Evolutionary conservation across 208 protist genomes (phyloP).

Genomic region (Wallacemonas sp.): DNA sequence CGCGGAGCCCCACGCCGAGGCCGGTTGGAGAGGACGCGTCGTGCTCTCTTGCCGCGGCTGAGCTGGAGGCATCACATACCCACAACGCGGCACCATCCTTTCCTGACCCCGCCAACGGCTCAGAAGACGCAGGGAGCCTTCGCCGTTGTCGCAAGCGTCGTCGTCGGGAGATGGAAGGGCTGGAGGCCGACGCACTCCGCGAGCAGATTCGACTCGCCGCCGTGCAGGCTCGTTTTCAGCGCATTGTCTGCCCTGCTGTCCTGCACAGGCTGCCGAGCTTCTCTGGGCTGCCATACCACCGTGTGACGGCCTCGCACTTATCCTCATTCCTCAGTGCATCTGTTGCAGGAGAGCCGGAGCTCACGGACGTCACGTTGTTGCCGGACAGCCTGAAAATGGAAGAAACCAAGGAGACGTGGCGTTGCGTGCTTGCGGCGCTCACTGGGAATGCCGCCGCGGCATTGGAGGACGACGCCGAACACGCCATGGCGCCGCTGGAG

Average conservation of each 20-base stretch:
- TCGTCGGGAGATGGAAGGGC: background rate
- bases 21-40: too few species aligned
- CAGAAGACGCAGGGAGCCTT: background rate
- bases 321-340: too few species aligned
- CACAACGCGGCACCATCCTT: too few species aligned
- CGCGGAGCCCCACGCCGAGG: background rate
- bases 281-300: conserved; percentile 68
- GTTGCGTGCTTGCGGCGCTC: conserved; percentile 66
- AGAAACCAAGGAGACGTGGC: conserved; percentile 49
- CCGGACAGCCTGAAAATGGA: conserved; percentile 38
- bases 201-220: conserved; percentile 45
- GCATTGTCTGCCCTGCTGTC: conserved; percentile 47
- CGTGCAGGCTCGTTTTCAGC: conserved; percentile 52
- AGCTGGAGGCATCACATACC: too few species aligned
- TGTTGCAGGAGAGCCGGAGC: too few species aligned
- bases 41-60: too few species aligned
- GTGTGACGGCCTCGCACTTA: conserved; percentile 43
- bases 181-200: conserved; percentile 42
- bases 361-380: too few species aligned
- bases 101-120: background rate
- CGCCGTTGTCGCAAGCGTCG: background rate
- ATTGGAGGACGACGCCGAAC: conserved; percentile 26
- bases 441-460: conserved; percentile 44
- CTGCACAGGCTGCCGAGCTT: conserved; percentile 68
- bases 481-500: too few species aligned